These are phyloP conservation scores for Vigna unguiculata DNA, from an alignment of 306 rosid genomes.

Conservation along the genomic window DNA sequence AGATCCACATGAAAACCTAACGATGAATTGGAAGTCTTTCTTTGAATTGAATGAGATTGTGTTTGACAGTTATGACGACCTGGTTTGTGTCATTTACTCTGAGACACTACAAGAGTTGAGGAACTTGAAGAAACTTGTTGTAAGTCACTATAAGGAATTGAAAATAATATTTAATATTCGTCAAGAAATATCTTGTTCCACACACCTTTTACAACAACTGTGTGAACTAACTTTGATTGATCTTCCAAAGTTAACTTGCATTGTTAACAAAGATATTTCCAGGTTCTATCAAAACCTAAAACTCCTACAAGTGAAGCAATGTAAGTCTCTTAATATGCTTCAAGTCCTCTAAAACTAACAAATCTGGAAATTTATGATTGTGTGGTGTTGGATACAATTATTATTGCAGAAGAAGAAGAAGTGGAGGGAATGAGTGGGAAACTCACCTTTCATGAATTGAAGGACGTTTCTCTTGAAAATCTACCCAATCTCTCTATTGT, in stretches of 20 bases:
- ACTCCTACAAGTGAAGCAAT: not conserved
- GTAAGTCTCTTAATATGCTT: not conserved
- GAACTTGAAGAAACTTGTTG: slow-evolving; percentile 35
- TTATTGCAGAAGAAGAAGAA: not conserved
- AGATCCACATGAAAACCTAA: rapidly evolving
- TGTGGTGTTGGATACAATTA: not conserved
- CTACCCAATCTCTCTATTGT: not conserved
- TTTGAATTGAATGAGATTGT: slow-evolving; percentile 16
- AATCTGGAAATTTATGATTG: not conserved
- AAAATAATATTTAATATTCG: no score
- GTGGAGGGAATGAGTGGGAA: not conserved
- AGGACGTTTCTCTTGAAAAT: not conserved
- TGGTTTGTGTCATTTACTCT: slow-evolving; percentile 15
- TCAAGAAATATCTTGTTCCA: no score
- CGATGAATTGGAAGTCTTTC: not conserved
- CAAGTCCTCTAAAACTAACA: not conserved
- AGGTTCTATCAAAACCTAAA: not conserved
- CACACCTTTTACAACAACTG: not conserved
- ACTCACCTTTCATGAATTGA: not conserved
- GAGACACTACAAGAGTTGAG: not conserved
- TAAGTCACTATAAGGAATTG: no score
- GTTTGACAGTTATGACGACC: not conserved
- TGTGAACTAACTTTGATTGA: not conserved
- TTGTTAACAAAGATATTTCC: not conserved
- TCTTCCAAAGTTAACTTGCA: not conserved